Conservation (phyloP, 2,329 filamentous ascomycete genomes). For the Periconia macrospinosa region DNA sequence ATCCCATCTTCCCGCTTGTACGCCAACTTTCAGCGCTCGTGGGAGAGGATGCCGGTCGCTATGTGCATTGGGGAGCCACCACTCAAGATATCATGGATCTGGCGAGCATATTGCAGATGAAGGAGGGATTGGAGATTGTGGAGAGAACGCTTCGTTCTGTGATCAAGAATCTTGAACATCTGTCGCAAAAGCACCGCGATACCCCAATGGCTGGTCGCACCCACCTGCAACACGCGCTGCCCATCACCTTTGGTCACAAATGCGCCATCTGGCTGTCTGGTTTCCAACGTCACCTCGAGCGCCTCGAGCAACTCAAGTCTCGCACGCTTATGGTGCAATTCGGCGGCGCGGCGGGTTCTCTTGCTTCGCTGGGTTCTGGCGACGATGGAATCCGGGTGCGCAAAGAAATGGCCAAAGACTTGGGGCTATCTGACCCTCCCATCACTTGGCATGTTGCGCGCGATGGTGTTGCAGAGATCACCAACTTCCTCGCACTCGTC, state of each 20-base stretch:
- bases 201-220: slow-evolving; percentile 61
- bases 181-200: slow-evolving; percentile 53
- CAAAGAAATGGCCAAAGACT: slow-evolving; percentile 52
- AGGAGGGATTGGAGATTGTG: slow-evolving; percentile 53
- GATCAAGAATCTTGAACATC: slow-evolving; percentile 44
- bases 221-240: slow-evolving; percentile 60
- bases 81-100: slow-evolving; percentile 64
- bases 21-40: slow-evolving; percentile 49
- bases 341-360: slow-evolving; percentile 58
- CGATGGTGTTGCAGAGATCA: slow-evolving; percentile 57
- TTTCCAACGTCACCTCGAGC: slow-evolving; percentile 52
- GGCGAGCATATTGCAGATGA: slow-evolving; percentile 57
- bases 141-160: slow-evolving; percentile 49
- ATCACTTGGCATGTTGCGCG: slow-evolving; percentile 63
- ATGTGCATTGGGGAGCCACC: slow-evolving; percentile 62
- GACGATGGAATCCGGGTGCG: slow-evolving; percentile 54
- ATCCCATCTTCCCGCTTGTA: slow-evolving; percentile 57
- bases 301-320: slow-evolving; percentile 51
- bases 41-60: slow-evolving; percentile 44
- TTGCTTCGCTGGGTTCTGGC: slow-evolving; percentile 55
- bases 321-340: slow-evolving; percentile 58
- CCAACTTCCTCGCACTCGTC: slow-evolving; percentile 57
- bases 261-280: slow-evolving; percentile 58
- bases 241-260: slow-evolving; percentile 62
- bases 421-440: slow-evolving; percentile 52